Percentiles rank a stretch among this genome's conserved stretches.
Conservation (phyloP, 768 basidiomycete species). For the Kwoniella bestiolae region DNA sequence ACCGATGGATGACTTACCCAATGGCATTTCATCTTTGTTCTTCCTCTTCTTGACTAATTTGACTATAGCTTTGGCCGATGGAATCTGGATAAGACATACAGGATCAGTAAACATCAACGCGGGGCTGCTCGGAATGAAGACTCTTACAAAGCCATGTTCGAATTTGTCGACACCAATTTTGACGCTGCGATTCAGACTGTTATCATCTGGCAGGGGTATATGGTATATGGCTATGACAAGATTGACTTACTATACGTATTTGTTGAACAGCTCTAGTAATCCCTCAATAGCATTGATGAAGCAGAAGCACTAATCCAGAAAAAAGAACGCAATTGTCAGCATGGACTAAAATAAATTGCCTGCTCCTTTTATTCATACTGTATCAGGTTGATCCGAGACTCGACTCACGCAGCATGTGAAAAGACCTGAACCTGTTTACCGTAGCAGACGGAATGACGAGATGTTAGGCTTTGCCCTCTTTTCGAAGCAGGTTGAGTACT, state of each 20-base stretch:
- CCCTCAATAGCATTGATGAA: slow-evolving; percentile 1
- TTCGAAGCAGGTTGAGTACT: not conserved
- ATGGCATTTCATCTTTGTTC: not conserved
- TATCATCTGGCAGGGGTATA: no score
- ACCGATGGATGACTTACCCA: slow-evolving; percentile 13
- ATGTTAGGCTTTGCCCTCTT: no score
- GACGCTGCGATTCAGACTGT: no score
- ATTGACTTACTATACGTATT: slow-evolving; percentile 16
- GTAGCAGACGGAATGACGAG: not conserved
- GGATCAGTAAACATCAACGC: no score
- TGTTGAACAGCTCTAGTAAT: slow-evolving; percentile 13
- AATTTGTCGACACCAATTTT: slow-evolving; percentile 2
- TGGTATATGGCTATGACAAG: no score
- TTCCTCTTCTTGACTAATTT: slow-evolving; percentile 7
- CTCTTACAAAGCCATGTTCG: not conserved
- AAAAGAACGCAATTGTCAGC: not conserved
- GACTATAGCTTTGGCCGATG: not conserved
- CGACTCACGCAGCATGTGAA: slow-evolving; percentile 5
- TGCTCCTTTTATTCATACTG: not conserved
- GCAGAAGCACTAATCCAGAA: slow-evolving; percentile 18
- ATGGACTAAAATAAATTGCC: no score
- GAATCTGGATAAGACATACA: no score
- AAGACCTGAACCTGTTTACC: not conserved
- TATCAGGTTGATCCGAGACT: not conserved
- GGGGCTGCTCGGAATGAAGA: no score